Conservation (phyloP, 495 filamentous ascomycete species). For the Polyplosphaeria fusca region DNA sequence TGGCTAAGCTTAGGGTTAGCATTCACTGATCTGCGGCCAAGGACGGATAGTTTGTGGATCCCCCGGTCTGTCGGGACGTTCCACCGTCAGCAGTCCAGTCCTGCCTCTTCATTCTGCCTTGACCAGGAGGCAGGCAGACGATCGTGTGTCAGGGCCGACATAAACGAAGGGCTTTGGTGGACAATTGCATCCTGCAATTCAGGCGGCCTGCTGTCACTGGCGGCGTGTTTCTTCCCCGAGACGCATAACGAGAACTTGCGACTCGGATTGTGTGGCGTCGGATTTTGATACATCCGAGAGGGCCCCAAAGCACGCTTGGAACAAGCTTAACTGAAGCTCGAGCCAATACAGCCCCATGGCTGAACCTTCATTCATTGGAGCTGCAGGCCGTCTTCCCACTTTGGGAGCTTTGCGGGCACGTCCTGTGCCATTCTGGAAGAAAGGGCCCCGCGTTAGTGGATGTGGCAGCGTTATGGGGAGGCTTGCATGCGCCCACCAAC, state of each 20-base stretch:
- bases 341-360: constrained; percentile 22
- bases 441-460: not conserved
- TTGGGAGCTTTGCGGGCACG: not conserved
- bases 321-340: constrained; percentile 31
- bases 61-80: not conserved
- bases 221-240: constrained; percentile 6
- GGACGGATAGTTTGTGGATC: not conserved
- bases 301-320: constrained; percentile 17
- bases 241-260: constrained; percentile 11
- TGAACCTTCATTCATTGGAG: not conserved
- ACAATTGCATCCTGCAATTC: not conserved
- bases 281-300: constrained; percentile 31
- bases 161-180: not conserved
- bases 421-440: constrained; percentile 1
- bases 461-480: not conserved
- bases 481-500: not conserved
- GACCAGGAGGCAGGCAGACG: not conserved
- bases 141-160: not conserved
- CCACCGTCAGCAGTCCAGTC: not conserved
- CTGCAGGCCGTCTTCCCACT: not conserved
- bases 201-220: not conserved
- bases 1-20: not conserved
- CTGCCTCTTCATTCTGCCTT: not conserved
- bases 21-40: not conserved
- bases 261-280: constrained; percentile 32